Evolutionary conservation across 176 grass and related monocot species (phyloP).

Genomic region (Paspalum notatum): DNA sequence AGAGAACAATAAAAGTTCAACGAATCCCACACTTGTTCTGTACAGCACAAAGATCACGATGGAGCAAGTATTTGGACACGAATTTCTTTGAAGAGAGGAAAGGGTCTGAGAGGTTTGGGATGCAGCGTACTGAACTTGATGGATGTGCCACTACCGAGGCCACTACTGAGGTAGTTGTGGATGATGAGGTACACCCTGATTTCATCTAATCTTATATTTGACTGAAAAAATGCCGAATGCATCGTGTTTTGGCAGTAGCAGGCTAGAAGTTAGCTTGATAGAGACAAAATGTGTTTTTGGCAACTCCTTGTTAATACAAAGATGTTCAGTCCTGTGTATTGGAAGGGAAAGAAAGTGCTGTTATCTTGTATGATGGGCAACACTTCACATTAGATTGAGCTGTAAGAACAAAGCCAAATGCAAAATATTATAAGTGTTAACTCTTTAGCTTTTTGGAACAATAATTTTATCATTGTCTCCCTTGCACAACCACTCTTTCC

Average conservation of each 20-base stretch:
- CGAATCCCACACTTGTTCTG: neutral
- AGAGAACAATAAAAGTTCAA: neutral
- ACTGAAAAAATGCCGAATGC: neutral
- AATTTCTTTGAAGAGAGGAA: slow-evolving; percentile 39
- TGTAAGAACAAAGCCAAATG: neutral
- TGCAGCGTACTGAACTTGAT: slow-evolving; percentile 18
- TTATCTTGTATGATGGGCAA: neutral
- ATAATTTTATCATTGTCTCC: slow-evolving; percentile 14
- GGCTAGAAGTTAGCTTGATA: slow-evolving; percentile 30
- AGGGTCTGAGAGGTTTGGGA: slow-evolving; percentile 6
- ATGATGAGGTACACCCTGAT: slow-evolving; percentile 89
- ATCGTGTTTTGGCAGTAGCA: slow-evolving; percentile 5
- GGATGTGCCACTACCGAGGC: slow-evolving; percentile 31
- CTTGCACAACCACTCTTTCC: neutral
- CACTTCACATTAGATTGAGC: slow-evolving; percentile 15
- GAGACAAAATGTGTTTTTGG: slow-evolving; percentile 24
- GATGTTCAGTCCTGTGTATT: neutral
- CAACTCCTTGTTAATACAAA: neutral
- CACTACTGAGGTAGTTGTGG: slow-evolving; percentile 46
- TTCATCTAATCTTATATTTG: slow-evolving; percentile 47
- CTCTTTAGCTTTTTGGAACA: neutral
- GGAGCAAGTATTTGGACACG: slow-evolving; percentile 62
- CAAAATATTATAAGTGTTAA: slow-evolving; percentile 9
- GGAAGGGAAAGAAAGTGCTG: neutral
- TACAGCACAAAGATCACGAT: slow-evolving; percentile 58